Conservation (phyloP, 371 early-diverging fungal genomes). For the Rhizopus delemar region DNA sequence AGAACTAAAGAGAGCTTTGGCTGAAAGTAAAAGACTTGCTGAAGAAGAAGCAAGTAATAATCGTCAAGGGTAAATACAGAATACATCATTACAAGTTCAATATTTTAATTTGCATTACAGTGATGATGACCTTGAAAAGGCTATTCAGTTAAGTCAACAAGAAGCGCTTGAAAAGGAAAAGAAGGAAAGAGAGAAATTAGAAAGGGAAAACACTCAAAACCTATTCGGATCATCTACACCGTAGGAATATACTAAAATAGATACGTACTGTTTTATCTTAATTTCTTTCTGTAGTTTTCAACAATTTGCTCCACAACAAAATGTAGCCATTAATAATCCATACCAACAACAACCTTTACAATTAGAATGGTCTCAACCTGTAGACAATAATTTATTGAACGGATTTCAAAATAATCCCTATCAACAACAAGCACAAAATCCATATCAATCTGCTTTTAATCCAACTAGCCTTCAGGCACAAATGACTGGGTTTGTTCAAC, state of each 20-base stretch:
- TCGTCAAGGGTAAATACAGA: constrained; percentile 24
- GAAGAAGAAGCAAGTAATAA: constrained; percentile 37
- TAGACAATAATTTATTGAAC: background rate
- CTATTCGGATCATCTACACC: constrained; percentile 2
- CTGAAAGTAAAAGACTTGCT: constrained; percentile 42
- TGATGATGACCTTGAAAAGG: constrained; percentile 47
- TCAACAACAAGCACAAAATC: constrained; percentile 31
- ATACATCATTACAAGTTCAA: background rate
- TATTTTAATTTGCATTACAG: constrained; percentile 10
- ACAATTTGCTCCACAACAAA: constrained; percentile 23
- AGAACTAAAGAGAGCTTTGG: constrained; percentile 39
- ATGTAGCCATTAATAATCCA: constrained; percentile 32
- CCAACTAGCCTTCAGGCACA: constrained; percentile 31
- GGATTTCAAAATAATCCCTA: constrained; percentile 31
- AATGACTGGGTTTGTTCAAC: constrained; percentile 47
- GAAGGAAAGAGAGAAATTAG: constrained; percentile 31
- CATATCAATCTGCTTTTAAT: constrained; percentile 25
- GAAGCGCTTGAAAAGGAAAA: constrained; percentile 44
- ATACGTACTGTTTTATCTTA: too few species aligned
- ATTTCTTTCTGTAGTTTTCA: constrained; percentile 5
- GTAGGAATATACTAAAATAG: background rate
- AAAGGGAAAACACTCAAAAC: constrained; percentile 42
- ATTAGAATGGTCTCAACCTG: constrained; percentile 23
- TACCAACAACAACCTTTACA: constrained; percentile 21
- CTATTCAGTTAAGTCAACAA: constrained; percentile 45